Evolutionary conservation across 2,329 filamentous ascomycete genomes (phyloP), one percentile per base, ranked within the genome.

Genomic region (Lachnellula hyalina): DNA sequence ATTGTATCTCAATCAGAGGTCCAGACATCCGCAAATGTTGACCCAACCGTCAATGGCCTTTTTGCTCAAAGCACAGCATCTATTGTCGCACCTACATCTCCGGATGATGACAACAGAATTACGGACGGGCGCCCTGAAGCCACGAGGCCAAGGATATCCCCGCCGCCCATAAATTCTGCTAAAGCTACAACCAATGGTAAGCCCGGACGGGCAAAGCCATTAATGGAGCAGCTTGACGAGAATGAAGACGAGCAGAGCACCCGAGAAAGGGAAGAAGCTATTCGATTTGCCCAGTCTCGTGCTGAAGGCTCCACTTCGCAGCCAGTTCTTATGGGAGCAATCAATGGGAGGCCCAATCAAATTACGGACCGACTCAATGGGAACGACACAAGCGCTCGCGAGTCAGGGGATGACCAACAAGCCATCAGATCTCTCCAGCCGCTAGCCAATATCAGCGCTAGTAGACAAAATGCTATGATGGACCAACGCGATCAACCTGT

Each of bases 401-500:
- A 34, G 32, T 2, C 19, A 7, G 51, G 19, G 19, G 6, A 47
- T 19, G 35, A 21, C 7, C 5, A n/a, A 41, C 23, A 21, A 34
- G 28, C 15, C 38, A n/a, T 19, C 38, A 5, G 21, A 12, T 9
- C 40, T 32, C n/a, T 15, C n/a, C 14, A 42, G 11, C 40, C 41
- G 19, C 11, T 32, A 17, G 25, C 34, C 19, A 50, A 50, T 35
- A 42, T 40, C 5, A 47, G 32, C 8, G 2, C n/a, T 14, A n/a
- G 19, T 17, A 46, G 34, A 32, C n/a, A 23, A 21, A 40, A 42
- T n/a, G 42, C 45, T 35, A 54, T 17, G 38, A 50, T 35, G 23
- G 41, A 23, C 32, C 55, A 48, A 17, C 54, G 55, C 45, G 56
- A 61, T 1, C 38, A 55, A 15, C 35, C 41, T 5, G 54, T 50